Conservation (phyloP, 2,329 filamentous ascomycete genomes). For the Aureobasidium sp. region DNA sequence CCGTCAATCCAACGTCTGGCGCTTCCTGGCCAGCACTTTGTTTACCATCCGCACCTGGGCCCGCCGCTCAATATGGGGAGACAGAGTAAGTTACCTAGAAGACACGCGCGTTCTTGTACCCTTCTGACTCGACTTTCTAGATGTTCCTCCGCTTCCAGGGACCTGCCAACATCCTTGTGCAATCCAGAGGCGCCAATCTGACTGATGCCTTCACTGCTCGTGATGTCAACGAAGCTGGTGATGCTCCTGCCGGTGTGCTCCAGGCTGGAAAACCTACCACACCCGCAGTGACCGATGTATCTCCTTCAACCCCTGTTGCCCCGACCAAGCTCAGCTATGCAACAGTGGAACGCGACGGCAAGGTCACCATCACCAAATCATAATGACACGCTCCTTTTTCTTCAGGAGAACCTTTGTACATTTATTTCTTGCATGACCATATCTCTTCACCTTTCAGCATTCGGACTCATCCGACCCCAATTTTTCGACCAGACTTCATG, state of each 20-base stretch:
- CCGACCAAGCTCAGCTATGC: slow-evolving; percentile 30
- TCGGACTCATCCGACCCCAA: neutral
- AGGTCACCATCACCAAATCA: slow-evolving; percentile 26
- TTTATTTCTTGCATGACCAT: slow-evolving; percentile 7
- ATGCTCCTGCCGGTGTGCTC: slow-evolving; percentile 65
- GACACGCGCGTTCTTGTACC: neutral
- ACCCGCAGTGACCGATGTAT: slow-evolving; percentile 32
- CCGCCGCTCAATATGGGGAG: slow-evolving; percentile 83
- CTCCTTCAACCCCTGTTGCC: slow-evolving; percentile 19
- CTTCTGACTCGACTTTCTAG: slow-evolving; percentile 25
- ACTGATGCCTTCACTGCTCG: slow-evolving; percentile 69
- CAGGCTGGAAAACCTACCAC: slow-evolving; percentile 36
- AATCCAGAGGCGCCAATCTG: slow-evolving; percentile 73
- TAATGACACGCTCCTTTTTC: neutral
- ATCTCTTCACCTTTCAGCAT: neutral
- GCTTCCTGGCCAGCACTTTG: slow-evolving; percentile 54
- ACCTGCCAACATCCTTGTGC: slow-evolving; percentile 77
- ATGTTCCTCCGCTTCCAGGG: slow-evolving; percentile 87
- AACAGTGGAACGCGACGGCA: slow-evolving; percentile 26
- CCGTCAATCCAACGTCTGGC: slow-evolving; percentile 66
- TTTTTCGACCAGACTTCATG: neutral
- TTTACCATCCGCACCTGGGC: slow-evolving; percentile 68
- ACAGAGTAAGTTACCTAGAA: slow-evolving; percentile 50
- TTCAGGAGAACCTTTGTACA: neutral
- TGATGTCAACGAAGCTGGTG: slow-evolving; percentile 86